Evolutionary conservation across 2,329 filamentous ascomycete species (phyloP).

Genomic region (Calonectria naviculata): DNA sequence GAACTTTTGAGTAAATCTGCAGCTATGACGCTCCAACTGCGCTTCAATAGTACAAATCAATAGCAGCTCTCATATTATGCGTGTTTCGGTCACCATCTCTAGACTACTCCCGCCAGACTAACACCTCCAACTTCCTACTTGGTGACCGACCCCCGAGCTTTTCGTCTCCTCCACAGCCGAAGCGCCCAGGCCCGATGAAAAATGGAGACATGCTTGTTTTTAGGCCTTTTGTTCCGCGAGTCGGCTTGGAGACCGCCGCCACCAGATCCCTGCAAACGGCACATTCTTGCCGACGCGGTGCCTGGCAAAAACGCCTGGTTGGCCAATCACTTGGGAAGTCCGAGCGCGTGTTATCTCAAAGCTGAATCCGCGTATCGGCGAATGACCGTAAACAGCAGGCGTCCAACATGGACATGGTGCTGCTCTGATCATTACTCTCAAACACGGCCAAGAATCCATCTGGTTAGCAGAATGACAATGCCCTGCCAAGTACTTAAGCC

Average conservation of each 20-base stretch:
- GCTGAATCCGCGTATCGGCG: slow-evolving; percentile 2
- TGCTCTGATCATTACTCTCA: not conserved
- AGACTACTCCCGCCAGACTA: not conserved
- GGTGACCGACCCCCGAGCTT: not conserved
- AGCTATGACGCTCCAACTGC: not conserved
- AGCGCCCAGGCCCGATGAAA: not conserved
- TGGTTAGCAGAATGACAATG: not conserved
- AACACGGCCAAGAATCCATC: not conserved
- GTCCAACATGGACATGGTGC: not conserved
- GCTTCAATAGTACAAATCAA: not conserved
- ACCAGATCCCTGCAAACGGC: not conserved
- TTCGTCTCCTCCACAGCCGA: not conserved
- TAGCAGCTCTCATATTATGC: not conserved
- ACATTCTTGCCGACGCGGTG: not conserved
- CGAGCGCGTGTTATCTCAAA: not conserved
- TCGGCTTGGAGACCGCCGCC: not conserved
- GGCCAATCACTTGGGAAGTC: not conserved
- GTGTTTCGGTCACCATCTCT: not conserved
- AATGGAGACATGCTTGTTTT: slow-evolving; percentile 9
- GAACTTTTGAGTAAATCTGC: too few species aligned
- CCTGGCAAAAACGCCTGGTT: not conserved
- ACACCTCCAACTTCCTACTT: not conserved
- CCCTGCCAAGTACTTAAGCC: not conserved
- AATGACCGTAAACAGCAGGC: slow-evolving; percentile 1
- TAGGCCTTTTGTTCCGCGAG: not conserved